Evolutionary conservation across 257 asterid genomes (phyloP), one percentile per base, ranked within the genome.

Genomic region (Primulina huaijiensis): DNA sequence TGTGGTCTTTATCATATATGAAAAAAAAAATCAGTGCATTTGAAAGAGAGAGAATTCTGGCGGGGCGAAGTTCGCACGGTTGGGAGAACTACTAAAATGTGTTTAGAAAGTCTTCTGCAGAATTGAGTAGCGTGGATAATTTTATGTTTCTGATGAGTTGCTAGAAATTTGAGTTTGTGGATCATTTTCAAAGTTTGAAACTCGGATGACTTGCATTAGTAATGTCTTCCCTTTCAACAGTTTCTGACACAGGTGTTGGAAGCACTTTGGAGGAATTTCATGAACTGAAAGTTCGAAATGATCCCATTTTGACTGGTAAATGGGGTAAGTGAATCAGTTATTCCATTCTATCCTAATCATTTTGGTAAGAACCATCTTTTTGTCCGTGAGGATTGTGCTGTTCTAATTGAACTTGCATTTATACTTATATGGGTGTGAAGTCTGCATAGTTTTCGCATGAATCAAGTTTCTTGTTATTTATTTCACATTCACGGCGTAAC

Each of bases 171-270:
- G 50, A 67, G 60, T 12, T 11, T 40, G 37, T 64, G 38, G 56
- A 46, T 67, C 21, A 34, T 62, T 27, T 27, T 59, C 20, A 55
- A 31, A 27, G 19, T 68, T 33, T 33, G 62, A 60, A 23, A 69
- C 53, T 23, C 60, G 43, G 67, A 38, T 25, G 64, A 17, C 46
- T 59, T 68, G 60, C 58, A 57, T 9, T 59, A 56, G n/a, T 67
- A 5, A 10, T 75, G 29, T 75, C 4, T 38, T 58, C 71, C 75
- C 64, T 69, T 72, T 72, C 74, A 40, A 80, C 92, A 92, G 97
- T 92, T 77, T 92, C 96, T 16, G 96, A 92, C 78, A 92, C 95
- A 16, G 95, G 97, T 53, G 75, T 72, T 46, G 90, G 90, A 73
- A 86, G 89, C 86, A 72, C 66, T 57, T 78, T 85, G 82, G 89